Conservation (phyloP, 2,329 filamentous ascomycete species). For the Coleophoma crateriformis region DNA sequence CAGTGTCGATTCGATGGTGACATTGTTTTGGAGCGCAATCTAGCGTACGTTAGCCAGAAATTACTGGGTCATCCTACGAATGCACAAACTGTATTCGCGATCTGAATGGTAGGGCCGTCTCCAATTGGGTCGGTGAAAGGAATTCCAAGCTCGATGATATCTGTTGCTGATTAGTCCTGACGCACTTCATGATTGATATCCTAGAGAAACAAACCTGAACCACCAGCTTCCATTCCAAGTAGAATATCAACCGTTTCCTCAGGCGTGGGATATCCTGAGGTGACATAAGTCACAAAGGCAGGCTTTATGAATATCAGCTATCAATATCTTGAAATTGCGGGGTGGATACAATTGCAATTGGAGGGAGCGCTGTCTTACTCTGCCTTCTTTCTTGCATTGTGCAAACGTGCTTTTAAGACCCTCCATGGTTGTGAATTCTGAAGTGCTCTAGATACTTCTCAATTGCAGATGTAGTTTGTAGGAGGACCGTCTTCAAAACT, state of each 20-base stretch:
- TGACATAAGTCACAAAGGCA: conserved; percentile 93
- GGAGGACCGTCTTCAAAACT: background rate
- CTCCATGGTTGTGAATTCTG: conserved; percentile 28
- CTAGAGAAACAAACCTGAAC: conserved; percentile 58
- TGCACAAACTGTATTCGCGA: conserved; percentile 70
- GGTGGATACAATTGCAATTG: background rate
- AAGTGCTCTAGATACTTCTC: conserved; percentile 4
- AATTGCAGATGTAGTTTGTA: conserved; percentile 10
- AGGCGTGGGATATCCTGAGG: conserved; percentile 83
- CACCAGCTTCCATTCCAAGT: conserved; percentile 86
- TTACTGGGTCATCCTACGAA: background rate
- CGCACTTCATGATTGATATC: background rate
- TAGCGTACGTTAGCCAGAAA: conserved; percentile 14
- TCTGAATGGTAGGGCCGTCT: conserved; percentile 95
- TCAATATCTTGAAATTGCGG: background rate
- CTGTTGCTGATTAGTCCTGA: conserved; percentile 35
- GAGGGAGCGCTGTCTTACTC: conserved; percentile 22
- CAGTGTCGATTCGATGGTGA: conserved; percentile 74
- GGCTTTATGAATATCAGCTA: conserved; percentile 13
- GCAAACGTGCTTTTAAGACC: conserved; percentile 50
- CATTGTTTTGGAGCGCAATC: conserved; percentile 79
- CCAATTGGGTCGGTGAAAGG: conserved; percentile 98
- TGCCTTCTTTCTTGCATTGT: conserved; percentile 46
- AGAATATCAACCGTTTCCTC: conserved; percentile 79
- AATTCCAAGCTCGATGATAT: conserved; percentile 91